Conservation (phyloP, 2,329 filamentous ascomycete genomes). For the Myriosclerotinia scirpicola region DNA sequence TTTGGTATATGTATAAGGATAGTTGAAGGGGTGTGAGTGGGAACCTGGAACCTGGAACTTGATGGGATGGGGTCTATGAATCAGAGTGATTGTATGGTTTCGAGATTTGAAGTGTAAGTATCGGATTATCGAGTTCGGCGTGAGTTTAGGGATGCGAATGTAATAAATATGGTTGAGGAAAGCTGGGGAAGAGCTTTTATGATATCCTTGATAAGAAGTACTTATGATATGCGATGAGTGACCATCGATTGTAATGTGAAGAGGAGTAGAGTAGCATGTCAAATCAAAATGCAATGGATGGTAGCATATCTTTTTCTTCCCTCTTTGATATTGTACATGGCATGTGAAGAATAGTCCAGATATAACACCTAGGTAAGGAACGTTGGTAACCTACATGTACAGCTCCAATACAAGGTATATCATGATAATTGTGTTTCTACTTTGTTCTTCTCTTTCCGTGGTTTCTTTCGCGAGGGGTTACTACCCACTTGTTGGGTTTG, state of each 20-base stretch:
- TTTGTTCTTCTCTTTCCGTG: conserved; percentile 83
- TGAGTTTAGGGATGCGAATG: no score
- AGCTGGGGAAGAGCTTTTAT: neutral
- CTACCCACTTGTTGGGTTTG: conserved; percentile 90
- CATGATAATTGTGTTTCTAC: conserved; percentile 41
- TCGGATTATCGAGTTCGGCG: no score
- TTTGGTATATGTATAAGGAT: no score
- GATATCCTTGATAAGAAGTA: neutral
- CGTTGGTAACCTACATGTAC: neutral
- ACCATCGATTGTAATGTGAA: neutral
- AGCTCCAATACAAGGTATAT: conserved; percentile 5
- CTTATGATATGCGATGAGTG: neutral
- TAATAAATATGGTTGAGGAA: neutral
- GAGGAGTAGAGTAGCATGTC: neutral
- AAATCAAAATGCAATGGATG: neutral
- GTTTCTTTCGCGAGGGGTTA: conserved; percentile 79
- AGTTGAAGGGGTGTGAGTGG: no score
- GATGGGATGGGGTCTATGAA: neutral
- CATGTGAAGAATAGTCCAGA: neutral
- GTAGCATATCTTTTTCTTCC: neutral
- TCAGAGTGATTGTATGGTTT: no score
- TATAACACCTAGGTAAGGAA: conserved; percentile 1
- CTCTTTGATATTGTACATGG: neutral
- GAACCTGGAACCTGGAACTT: no score
- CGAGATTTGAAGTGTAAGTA: no score